Percentiles rank a stretch among this genome's conserved stretches.
These are phyloP conservation scores for Peribolospora baueri DNA, from an alignment of 768 basidiomycete species.

Conservation along the genomic window DNA sequence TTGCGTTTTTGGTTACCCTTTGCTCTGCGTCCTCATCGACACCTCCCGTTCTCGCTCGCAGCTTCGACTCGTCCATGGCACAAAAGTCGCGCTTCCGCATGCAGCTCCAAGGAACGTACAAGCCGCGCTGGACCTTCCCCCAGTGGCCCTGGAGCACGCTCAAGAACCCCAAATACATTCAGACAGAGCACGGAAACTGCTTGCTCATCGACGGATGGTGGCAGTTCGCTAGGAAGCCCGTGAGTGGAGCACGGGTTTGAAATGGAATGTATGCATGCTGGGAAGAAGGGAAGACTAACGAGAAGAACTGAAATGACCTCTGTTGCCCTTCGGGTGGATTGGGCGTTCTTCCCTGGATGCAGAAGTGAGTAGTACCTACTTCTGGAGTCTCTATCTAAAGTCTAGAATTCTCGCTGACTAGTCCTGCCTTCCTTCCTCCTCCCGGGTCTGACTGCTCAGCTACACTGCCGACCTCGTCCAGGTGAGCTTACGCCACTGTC, in stretches of 20 bases:
- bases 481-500: neutral
- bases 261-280: too few relatives aligned
- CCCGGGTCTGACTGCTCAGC: constrained; percentile 30
- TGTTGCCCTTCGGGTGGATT: too few relatives aligned
- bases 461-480: constrained; percentile 59
- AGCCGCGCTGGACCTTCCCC: constrained; percentile 75
- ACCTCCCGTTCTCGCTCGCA: constrained; percentile 15
- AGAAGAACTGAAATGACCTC: too few relatives aligned
- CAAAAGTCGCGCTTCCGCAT: constrained; percentile 97
- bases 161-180: constrained; percentile 67
- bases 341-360: too few relatives aligned
- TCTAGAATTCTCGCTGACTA: neutral
- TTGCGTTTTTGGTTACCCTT: neutral
- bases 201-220: constrained; percentile 85
- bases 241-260: constrained; percentile 20
- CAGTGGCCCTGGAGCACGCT: constrained; percentile 62
- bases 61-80: constrained; percentile 83
- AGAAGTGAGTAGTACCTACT: neutral
- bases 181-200: constrained; percentile 84
- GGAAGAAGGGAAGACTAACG: too few relatives aligned
- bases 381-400: neutral
- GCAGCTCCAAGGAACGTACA: constrained; percentile 31
- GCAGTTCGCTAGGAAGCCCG: constrained; percentile 79
- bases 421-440: neutral
- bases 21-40: constrained; percentile 1